Percentiles rank a stretch among this genome's conserved stretches.
phyloP scores from a whole-genome alignment of 202 grass and related monocot genomes.

The Panicum hallii region DNA sequence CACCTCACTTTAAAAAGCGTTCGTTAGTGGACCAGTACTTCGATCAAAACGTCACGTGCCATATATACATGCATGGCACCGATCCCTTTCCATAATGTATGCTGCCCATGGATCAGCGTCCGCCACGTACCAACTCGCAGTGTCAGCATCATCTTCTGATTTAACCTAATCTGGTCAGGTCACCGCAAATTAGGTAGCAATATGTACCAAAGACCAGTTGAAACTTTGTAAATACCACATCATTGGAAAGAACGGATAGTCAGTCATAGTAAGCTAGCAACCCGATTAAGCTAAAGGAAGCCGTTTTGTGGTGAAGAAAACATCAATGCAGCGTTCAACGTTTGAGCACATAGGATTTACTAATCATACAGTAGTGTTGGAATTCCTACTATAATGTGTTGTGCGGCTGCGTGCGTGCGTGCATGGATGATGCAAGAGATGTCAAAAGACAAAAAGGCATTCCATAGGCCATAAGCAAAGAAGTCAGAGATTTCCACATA shows the following conservation, averaged over 20 bases:
- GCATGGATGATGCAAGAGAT: neutral
- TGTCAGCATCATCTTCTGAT: neutral
- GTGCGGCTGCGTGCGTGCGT: neutral
- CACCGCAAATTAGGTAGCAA: constrained; percentile 4
- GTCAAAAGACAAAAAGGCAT: neutral
- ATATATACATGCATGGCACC: neutral
- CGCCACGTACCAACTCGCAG: constrained; percentile 20
- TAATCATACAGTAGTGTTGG: neutral
- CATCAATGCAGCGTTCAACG: constrained; percentile 17
- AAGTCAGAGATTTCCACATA: neutral
- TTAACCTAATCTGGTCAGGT: neutral
- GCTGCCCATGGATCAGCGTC: neutral
- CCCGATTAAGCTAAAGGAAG: neutral
- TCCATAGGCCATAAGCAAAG: neutral
- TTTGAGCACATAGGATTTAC: neutral
- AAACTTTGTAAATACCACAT: neutral
- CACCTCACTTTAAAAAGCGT: constrained; percentile 38
- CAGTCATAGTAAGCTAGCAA: neutral
- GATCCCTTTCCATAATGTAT: neutral
- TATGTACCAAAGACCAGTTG: neutral
- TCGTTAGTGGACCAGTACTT: constrained; percentile 18
- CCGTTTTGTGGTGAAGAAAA: neutral
- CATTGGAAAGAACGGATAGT: neutral
- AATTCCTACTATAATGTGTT: neutral
- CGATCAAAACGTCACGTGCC: neutral